Percentiles rank a stretch among this genome's conserved stretches.
These are phyloP conservation scores for Striga asiatica DNA, from an alignment of 257 asterid species.

Conservation along the genomic window DNA sequence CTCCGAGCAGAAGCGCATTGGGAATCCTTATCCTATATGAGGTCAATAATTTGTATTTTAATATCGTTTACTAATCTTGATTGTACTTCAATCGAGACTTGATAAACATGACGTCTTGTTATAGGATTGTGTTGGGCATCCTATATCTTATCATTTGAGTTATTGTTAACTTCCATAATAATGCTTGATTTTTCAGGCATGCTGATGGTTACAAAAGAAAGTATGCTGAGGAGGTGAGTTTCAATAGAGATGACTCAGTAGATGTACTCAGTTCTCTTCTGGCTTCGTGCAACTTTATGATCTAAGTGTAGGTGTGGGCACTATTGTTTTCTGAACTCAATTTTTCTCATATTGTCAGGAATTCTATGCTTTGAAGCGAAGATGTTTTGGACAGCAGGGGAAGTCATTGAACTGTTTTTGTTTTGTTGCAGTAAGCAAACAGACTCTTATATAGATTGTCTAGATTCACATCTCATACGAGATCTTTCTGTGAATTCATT, in stretches of 20 bases:
- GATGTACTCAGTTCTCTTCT: no score
- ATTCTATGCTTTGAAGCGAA: conserved; percentile 73
- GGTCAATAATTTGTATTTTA: conserved; percentile 35
- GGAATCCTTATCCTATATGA: conserved; percentile 69
- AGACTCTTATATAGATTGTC: no score
- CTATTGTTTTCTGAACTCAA: conserved; percentile 10
- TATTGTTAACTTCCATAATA: conserved; percentile 14
- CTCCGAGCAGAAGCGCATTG: conserved; percentile 96
- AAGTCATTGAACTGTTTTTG: conserved; percentile 77
- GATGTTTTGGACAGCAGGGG: conserved; percentile 74
- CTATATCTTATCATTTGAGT: neutral
- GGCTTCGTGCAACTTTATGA: conserved; percentile 7
- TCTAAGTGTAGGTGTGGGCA: conserved; percentile 2
- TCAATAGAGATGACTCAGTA: neutral
- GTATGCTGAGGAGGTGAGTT: conserved; percentile 83
- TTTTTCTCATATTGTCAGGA: conserved; percentile 43
- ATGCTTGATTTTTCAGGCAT: conserved; percentile 50
- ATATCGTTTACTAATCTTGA: conserved; percentile 7
- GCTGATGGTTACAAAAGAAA: conserved; percentile 62
- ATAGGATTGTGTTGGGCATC: neutral
- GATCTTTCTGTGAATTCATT: conserved; percentile 1
- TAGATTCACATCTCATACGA: neutral
- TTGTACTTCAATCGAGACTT: conserved; percentile 4
- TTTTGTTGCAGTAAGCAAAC: conserved; percentile 68
- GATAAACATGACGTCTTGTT: neutral